phyloP scores from a whole-genome alignment of 2,329 filamentous ascomycete genomes.

The Sarocladium brachiariae region DNA sequence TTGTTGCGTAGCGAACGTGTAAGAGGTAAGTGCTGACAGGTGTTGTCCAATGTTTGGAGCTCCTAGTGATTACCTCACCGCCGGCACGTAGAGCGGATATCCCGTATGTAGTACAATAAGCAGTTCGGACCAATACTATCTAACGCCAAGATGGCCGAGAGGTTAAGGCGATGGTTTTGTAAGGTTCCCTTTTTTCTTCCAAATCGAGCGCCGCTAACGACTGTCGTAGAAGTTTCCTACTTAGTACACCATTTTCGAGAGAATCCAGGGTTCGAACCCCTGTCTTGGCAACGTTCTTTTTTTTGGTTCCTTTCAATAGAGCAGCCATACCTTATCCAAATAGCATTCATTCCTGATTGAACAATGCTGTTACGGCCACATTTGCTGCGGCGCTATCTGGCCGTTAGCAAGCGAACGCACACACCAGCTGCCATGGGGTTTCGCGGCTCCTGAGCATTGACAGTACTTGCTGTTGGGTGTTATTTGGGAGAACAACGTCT shows the following conservation, averaged over 20 bases:
- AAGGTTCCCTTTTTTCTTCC: constrained; percentile 8
- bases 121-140: background rate
- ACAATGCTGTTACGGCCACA: too few relatives aligned
- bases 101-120: background rate
- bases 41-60: background rate
- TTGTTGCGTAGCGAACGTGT: background rate
- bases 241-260: constrained; percentile 18
- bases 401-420: too few relatives aligned
- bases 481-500: background rate
- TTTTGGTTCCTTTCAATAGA: too few relatives aligned
- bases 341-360: too few relatives aligned
- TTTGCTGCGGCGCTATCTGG: too few relatives aligned
- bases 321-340: too few relatives aligned
- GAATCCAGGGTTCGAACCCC: constrained; percentile 20
- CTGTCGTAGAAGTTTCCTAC: background rate
- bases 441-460: too few relatives aligned
- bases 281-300: constrained; percentile 16
- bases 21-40: background rate
- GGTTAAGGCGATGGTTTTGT: constrained; percentile 21
- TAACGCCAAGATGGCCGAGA: constrained; percentile 20
- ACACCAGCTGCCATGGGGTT: too few relatives aligned
- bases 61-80: constrained; percentile 10
- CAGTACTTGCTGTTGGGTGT: too few relatives aligned
- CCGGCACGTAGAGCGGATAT: background rate
- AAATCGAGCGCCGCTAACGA: background rate